These are phyloP conservation scores for Tarenaya hassleriana DNA, from an alignment of 345 rosid genomes.

Conservation along the genomic window DNA sequence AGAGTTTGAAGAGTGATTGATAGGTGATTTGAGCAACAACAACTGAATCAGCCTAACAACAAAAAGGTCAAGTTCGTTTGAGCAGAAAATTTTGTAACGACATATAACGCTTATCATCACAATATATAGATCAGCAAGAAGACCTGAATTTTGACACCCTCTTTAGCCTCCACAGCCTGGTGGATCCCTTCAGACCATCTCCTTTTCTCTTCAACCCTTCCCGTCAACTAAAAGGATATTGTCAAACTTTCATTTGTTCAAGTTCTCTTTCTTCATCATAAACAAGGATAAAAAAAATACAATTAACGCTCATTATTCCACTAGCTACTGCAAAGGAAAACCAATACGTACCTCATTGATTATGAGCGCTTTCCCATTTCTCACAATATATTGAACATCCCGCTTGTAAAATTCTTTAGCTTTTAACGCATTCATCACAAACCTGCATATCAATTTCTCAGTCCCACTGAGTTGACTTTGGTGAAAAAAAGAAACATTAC, in stretches of 20 bases:
- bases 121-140: slow-evolving; percentile 10
- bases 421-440: slow-evolving; percentile 91
- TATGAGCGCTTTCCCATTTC: slow-evolving; percentile 87
- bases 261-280: background rate
- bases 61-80: slow-evolving; percentile 5
- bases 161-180: slow-evolving; percentile 98
- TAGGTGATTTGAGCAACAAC: slow-evolving; percentile 97
- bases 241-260: slow-evolving; percentile 3
- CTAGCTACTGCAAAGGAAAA: background rate
- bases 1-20: slow-evolving; percentile 92
- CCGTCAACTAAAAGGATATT: slow-evolving; percentile 59
- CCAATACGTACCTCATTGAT: slow-evolving; percentile 76
- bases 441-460: slow-evolving; percentile 41
- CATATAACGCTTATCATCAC: slow-evolving; percentile 6
- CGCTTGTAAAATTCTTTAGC: slow-evolving; percentile 93
- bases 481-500: slow-evolving; percentile 6
- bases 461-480: slow-evolving; percentile 16
- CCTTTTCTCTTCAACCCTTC: slow-evolving; percentile 95
- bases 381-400: slow-evolving; percentile 87
- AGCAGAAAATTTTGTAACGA: slow-evolving; percentile 6
- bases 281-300: slow-evolving; percentile 5
- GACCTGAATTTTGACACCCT: slow-evolving; percentile 83
- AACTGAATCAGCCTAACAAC: slow-evolving; percentile 80
- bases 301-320: background rate
- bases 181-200: slow-evolving; percentile 98